Conservation (phyloP, 2,329 filamentous ascomycete species). For the Fonsecaea pedrosoi region DNA sequence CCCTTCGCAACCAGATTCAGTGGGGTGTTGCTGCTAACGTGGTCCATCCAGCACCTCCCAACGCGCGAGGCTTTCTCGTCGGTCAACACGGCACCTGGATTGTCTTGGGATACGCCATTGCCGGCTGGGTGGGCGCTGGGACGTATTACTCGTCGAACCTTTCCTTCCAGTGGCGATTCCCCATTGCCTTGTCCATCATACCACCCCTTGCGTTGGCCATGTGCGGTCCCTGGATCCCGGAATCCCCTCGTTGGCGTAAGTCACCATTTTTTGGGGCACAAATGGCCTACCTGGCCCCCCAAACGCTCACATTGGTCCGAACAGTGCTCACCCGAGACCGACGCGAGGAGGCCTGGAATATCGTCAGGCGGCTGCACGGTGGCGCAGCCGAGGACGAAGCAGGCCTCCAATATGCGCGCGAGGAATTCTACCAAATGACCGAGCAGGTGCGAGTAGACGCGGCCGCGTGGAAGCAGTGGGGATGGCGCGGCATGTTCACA, state of each 20-base stretch:
- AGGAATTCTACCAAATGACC: constrained; percentile 38
- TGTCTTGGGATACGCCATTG: constrained; percentile 56
- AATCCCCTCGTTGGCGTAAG: constrained; percentile 58
- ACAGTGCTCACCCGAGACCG: constrained; percentile 51
- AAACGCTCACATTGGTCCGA: background rate
- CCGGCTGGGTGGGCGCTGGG: constrained; percentile 54
- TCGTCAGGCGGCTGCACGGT: constrained; percentile 51
- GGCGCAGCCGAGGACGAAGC: constrained; percentile 31
- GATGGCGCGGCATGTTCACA: constrained; percentile 33
- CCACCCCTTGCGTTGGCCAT: constrained; percentile 50
- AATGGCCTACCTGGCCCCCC: background rate
- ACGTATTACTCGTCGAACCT: constrained; percentile 53
- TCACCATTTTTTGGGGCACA: background rate
- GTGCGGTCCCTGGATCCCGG: constrained; percentile 53
- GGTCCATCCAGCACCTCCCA: constrained; percentile 24
- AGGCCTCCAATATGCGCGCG: constrained; percentile 31
- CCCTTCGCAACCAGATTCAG: background rate
- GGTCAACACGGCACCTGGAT: constrained; percentile 57
- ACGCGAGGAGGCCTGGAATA: constrained; percentile 54
- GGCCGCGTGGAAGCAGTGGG: constrained; percentile 26
- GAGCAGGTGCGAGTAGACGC: constrained; percentile 33
- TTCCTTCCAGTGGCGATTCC: constrained; percentile 56
- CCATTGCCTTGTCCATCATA: constrained; percentile 51
- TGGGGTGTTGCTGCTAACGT: constrained; percentile 1
- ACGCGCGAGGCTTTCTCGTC: constrained; percentile 53